These are phyloP conservation scores for Sorghum bicolor DNA, from an alignment of 176 grass and related monocot genomes.

Conservation along the genomic window Sorghum_bicolor_NCBIv3 NC_012873.2:7293501-7294000, in stretches of 20 bases:
- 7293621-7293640: constrained; percentile 13
- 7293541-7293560: constrained; percentile 79
- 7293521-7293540: constrained; percentile 86
- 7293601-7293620: not conserved
- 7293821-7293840: not conserved
- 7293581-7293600: not conserved
- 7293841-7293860: not conserved
- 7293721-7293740: constrained; percentile 62
- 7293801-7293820: not conserved
- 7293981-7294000: too few relatives aligned
- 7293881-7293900: not conserved
- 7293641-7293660: constrained; percentile 53
- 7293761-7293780: constrained; percentile 76
- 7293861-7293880: not conserved
- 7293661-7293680: constrained; percentile 72
- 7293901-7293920: not conserved
- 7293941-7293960: too few relatives aligned
- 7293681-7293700: constrained; percentile 80
- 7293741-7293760: constrained; percentile 93
- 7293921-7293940: too few relatives aligned
- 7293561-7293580: constrained; percentile 70
- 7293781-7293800: constrained; percentile 77
- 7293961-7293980: too few relatives aligned
- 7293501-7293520: constrained; percentile 80
- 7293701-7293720: constrained; percentile 71